Conservation (phyloP, 805 yeast species). For the Candida caryicola region DNA sequence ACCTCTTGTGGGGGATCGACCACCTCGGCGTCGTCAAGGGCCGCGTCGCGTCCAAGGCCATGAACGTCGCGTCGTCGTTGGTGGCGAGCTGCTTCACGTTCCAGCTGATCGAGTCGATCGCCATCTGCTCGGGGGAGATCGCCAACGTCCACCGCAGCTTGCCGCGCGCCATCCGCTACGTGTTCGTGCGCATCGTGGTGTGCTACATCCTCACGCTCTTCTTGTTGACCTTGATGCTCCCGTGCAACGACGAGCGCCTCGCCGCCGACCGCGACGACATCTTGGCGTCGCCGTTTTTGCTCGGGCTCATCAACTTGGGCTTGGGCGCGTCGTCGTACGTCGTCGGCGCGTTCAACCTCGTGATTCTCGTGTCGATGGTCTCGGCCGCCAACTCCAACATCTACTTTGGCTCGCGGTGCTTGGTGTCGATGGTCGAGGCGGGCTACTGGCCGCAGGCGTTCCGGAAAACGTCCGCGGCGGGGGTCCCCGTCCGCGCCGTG, state of each 20-base stretch:
- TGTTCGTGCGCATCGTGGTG: slow-evolving; percentile 15
- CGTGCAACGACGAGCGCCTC: slow-evolving; percentile 10
- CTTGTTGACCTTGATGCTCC: slow-evolving; percentile 15
- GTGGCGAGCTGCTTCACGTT: slow-evolving; percentile 17
- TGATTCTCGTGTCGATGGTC: slow-evolving; percentile 19
- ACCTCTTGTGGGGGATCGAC: slow-evolving; percentile 3
- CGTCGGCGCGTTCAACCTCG: slow-evolving; percentile 17
- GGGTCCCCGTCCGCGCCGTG: slow-evolving; percentile 20
- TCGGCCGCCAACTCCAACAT: slow-evolving; percentile 30
- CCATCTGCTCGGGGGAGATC: slow-evolving; percentile 17
- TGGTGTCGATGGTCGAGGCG: slow-evolving; percentile 16
- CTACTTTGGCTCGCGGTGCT: slow-evolving; percentile 24
- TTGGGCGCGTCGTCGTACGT: slow-evolving; percentile 9
- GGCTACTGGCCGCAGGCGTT: slow-evolving; percentile 7
- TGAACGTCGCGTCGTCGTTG: slow-evolving; percentile 8
- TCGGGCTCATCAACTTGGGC: slow-evolving; percentile 19
- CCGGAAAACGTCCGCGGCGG: slow-evolving; percentile 6
- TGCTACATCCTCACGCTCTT: slow-evolving; percentile 14
- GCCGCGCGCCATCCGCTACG: slow-evolving; percentile 11
- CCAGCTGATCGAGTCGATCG: slow-evolving; percentile 18
- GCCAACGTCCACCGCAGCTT: slow-evolving; percentile 9
- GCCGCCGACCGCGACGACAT: slow-evolving; percentile 10
- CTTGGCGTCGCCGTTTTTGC: slow-evolving; percentile 23
- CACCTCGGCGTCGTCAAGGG: neutral
- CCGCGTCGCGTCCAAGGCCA: neutral